Base-by-base conservation (phyloP, 129 eudicot genomes). In the Apium graveolens region DNA sequence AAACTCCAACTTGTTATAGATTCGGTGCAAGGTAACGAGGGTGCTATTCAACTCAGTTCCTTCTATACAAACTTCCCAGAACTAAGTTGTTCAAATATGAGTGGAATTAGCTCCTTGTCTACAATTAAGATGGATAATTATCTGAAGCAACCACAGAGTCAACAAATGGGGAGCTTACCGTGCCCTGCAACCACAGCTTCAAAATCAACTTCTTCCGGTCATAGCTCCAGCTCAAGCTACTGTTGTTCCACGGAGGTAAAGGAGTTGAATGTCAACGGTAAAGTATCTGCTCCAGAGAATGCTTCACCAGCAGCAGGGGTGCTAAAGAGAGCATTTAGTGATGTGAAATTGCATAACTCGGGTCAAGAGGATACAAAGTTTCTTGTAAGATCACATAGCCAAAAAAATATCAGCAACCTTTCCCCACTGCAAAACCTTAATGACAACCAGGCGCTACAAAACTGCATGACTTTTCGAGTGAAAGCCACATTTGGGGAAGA, bases 11-110 rank as follows among this genome's bases (percentile, higher is more conserved):
- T 79, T 39, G 86, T 89, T 37, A 89, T 89, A 18, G 91, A 89
- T 78, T 89, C 93, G 8, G 93, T 89, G 29, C 85, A 89, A 79
- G 93, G 93, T 29, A 88, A 83, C 35, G 87, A 89, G 69, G 93
- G 93, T 71, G 70, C 89, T 10, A 85, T 87, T 57, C 85, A 89
- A 75, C 89, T 89, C 53, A 83, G 84, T 45, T 87, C 93, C 73
- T 89, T 89, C 80, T 89, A 89, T 29, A 76, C 83, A 43, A 87
- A 85, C 79, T 87, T 89, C 81, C 93, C 91, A 10, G 89, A 87
- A 81, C 76, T 89, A 49, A 87, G 82, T 83, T 74, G 88, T 60
- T 73, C 84, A 35, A 69, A 34, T 16, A 12, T 77, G 21, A 41
- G 78, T 7, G 55, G 8, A 44, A 46, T 83, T 37, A 81, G 76